Evolutionary conservation across 139 green algal genomes (phyloP), one percentile per base, ranked within the genome.

Genomic region (Asterochloris sp.): DNA sequence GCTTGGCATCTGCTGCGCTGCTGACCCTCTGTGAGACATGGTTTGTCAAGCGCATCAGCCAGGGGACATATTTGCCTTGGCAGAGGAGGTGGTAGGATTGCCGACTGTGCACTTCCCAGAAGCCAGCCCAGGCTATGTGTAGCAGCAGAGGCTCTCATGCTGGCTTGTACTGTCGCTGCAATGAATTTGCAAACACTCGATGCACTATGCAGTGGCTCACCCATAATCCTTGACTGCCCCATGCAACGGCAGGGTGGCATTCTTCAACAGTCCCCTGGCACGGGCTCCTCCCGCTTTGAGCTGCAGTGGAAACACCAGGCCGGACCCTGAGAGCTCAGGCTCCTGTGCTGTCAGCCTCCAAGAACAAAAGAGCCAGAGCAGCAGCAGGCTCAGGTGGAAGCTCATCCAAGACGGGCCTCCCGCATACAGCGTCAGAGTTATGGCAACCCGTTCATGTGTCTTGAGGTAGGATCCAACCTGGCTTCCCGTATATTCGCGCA

Each of bases 181-280:
- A 24, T 8, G 12, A 10, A 24, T 29, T 9, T 19, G 71, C 21
- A 29, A 62, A 8, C 74, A 24, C 19, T 15, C 66, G 21, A 21
- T 24, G 21, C 27, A 26, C 28, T 54, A 26, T 60, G 13, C 62
- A 47, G 29, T n/a, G 74, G 67, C 89, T 75, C 78, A 95, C 89
- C 92, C 93, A 27, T 89, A 91, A 74, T 96, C 93, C 13, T 89
- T 89, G 0, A 96, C 86, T 8, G 92, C 88, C 11, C 93, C 93
- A 29, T 91, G 84, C 23, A 96, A 82, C 12, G 90, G 89, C 17
- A 93, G 27, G 0, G 85, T 88, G 10, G 88, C 86, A 67, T 91
- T 92, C 0, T 87, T 77, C 28, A 92, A 82, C 66, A 96, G 64
- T 11, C 82, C 84, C 11, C 84, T 76, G 2, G 84, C 78, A 12